phyloP scores from a whole-genome alignment of 2,329 filamentous ascomycete genomes.

The Pseudogymnoascus sp. region DNA sequence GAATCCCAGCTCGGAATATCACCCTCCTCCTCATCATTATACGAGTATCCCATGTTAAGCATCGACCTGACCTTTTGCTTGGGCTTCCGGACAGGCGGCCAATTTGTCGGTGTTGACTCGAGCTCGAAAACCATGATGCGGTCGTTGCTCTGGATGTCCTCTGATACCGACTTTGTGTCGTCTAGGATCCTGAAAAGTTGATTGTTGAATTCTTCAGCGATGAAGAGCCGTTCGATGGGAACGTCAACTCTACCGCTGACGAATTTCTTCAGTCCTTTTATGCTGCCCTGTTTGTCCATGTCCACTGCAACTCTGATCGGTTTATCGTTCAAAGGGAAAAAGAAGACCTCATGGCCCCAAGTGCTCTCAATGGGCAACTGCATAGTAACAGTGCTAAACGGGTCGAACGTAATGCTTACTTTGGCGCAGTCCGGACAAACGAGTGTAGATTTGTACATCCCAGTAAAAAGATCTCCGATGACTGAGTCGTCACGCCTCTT shows the following conservation, averaged over 20 bases:
- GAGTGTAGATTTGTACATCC: conserved; percentile 96
- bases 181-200: conserved; percentile 84
- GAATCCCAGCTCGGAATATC: conserved; percentile 48
- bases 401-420: conserved; percentile 97
- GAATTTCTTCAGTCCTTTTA: conserved; percentile 61
- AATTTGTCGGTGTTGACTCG: conserved; percentile 71
- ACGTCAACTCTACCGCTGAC: conserved; percentile 61
- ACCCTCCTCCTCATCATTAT: conserved; percentile 38
- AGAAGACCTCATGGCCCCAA: conserved; percentile 68
- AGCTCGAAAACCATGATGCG: conserved; percentile 69
- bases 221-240: conserved; percentile 59
- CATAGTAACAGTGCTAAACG: conserved; percentile 88
- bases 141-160: conserved; percentile 58
- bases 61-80: conserved; percentile 39
- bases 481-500: conserved; percentile 89
- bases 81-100: conserved; percentile 44
- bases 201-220: conserved; percentile 71
- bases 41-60: conserved; percentile 37
- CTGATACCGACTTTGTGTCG: conserved; percentile 58
- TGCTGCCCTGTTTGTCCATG: conserved; percentile 64
- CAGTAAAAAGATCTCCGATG: conserved; percentile 90
- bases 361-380: conserved; percentile 81
- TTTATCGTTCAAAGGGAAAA: conserved; percentile 63
- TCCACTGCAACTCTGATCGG: conserved; percentile 71
- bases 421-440: conserved; percentile 87